These are phyloP conservation scores for Clavariopsis aquatica DNA, from an alignment of 495 filamentous ascomycete genomes.

Conservation along the genomic window DNA sequence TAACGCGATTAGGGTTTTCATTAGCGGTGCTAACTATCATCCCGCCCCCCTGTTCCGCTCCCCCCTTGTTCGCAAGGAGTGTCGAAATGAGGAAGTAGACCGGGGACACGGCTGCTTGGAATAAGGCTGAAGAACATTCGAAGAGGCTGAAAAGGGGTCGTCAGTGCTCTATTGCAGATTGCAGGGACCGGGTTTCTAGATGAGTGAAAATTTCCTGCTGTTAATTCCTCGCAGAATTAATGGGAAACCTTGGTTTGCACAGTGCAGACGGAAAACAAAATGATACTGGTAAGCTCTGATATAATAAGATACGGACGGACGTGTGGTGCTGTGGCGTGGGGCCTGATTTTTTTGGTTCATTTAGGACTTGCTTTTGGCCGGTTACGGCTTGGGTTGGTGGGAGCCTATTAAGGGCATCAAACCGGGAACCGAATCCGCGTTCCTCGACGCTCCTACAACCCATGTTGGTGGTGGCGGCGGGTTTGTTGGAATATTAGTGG, in stretches of 20 bases:
- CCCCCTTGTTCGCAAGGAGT: not conserved
- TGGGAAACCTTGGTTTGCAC: not conserved
- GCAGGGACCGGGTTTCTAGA: conserved; percentile 6
- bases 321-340: not conserved
- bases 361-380: not conserved
- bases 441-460: not conserved
- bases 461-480: conserved; percentile 1
- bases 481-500: not conserved
- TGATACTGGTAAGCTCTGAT: not conserved
- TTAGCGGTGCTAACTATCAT: conserved; percentile 1
- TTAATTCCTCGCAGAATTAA: not conserved
- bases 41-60: not conserved
- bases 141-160: conserved; percentile 10
- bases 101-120: not conserved
- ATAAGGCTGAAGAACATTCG: conserved; percentile 22
- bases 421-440: not conserved
- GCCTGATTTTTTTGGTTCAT: not conserved
- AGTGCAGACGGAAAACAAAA: not conserved
- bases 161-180: conserved; percentile 5
- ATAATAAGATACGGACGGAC: not conserved
- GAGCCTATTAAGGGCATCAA: not conserved
- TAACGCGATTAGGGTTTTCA: not conserved
- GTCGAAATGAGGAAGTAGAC: not conserved
- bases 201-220: conserved; percentile 10
- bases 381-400: not conserved